A percentile compares a stretch with the other conserved stretches of the same genome.
These are phyloP conservation scores for Trichoderma koningii DNA, from an alignment of 2,329 filamentous ascomycete species.

Conservation along the genomic window DNA sequence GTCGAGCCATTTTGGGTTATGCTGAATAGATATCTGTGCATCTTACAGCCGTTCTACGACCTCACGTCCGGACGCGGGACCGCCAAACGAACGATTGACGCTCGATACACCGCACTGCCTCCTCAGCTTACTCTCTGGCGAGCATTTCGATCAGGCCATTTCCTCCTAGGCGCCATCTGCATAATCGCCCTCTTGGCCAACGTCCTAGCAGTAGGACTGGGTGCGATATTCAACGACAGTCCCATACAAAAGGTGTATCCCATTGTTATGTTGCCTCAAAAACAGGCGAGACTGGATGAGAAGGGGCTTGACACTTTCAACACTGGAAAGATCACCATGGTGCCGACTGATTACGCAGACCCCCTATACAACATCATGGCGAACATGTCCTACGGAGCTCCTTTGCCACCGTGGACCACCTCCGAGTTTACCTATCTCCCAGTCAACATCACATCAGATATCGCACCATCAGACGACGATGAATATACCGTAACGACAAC, in stretches of 20 bases:
- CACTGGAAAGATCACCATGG: not conserved
- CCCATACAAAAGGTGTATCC: not conserved
- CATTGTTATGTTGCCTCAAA: not conserved
- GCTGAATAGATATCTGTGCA: slow-evolving; percentile 54
- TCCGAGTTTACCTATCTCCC: slow-evolving; percentile 24
- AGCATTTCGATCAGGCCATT: slow-evolving; percentile 49
- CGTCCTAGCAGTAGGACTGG: slow-evolving; percentile 54
- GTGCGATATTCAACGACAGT: slow-evolving; percentile 52
- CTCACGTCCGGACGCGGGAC: slow-evolving; percentile 44
- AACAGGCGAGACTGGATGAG: not conserved
- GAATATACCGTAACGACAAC: not conserved
- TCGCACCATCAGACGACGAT: not conserved
- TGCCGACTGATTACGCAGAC: slow-evolving; percentile 31
- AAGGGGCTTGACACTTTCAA: not conserved
- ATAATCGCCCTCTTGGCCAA: slow-evolving; percentile 53
- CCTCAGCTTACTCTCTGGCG: slow-evolving; percentile 54
- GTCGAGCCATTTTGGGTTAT: slow-evolving; percentile 60
- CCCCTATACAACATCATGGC: slow-evolving; percentile 44
- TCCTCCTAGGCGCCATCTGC: slow-evolving; percentile 51
- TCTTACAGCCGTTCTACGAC: slow-evolving; percentile 57
- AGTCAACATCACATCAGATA: slow-evolving; percentile 32
- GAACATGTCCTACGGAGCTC: slow-evolving; percentile 47
- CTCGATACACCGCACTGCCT: slow-evolving; percentile 56
- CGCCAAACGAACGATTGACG: slow-evolving; percentile 44
- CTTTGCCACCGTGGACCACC: slow-evolving; percentile 54